Evolutionary conservation across 2,329 filamentous ascomycete genomes (phyloP), one percentile per base, ranked within the genome.

Genomic region (Colletotrichum lini): DNA sequence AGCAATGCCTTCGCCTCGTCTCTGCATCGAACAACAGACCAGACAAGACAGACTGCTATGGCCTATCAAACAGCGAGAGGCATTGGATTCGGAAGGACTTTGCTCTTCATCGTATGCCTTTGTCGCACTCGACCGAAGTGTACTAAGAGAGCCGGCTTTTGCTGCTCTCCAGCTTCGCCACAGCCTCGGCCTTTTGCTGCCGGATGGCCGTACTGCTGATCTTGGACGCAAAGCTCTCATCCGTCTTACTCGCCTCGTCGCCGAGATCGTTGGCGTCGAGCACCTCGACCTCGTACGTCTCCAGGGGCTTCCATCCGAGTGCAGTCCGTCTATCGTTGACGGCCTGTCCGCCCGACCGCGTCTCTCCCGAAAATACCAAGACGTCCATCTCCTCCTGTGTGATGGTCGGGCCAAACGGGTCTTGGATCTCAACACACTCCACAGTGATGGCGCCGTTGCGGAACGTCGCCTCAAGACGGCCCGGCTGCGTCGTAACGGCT

Each of bases 151-250:
- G 59, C 21, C 47, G 59, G 59, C 59, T 62, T 52, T 9, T 38
- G 35, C 42, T 62, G 8, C 59, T 40, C 18, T 52, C 49, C 21
- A 65, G 49, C 58, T 38, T 72, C 2, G 65, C 53, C 30, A 40
- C 47, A 2, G 52, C n/a, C 9, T 68, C 69, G 1, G 85, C 84
- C 67, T 81, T 84, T 70, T 83, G 83, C 77, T 84, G 83, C 64
- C 92, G 86, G 75, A 98, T 97, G 69, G 93, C 93, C 0, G 95
- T 97, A 82, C 95, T 98, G 84, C 95, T 97, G 75, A 98, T 93
- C 83, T 98, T 98, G 72, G 89, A 88, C 35, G 91, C 89, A 81
- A 97, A 98, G 74, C 88, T 87, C 67, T 91, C 87, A 67, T 91
- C 88, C 15, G 79, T 84, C 74, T 81, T 83, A n/a, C 76, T 80